Evolutionary conservation across 2,329 filamentous ascomycete species (phyloP), one percentile per base, ranked within the genome.

Genomic region (Penicillium vulpinum): DNA sequence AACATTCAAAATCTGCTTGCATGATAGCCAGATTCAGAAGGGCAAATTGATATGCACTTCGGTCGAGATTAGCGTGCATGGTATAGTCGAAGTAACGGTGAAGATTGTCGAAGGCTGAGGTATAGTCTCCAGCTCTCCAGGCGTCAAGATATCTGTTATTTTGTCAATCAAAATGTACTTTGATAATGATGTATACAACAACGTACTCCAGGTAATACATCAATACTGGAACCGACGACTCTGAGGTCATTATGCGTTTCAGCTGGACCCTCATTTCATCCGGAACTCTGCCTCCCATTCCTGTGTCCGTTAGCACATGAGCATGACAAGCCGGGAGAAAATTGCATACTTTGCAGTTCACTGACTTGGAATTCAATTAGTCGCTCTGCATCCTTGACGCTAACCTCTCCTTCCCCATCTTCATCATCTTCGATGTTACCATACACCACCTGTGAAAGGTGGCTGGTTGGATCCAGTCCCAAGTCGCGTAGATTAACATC

Each of bases 31-130:
- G 83, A 69, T 97, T 97, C 70, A 99, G 87, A 15, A 97, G 78
- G 0, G 94, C 94, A 70, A 97, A 96, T 70, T 97, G 94, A 69
- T 99, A 97, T 67, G 92, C 92, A 5, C 89, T 84, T 24, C 90
- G 87, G 67, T 96, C 90, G 58, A 87, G 81, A 33, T 60, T 67
- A 63, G 87, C 89, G 67, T 94, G 89, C 85, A 95, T 92, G 1
- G 92, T 94, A 74, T 96, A 97, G 73, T 99, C 94, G 67, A 97
- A 99, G 73, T 97, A 99, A 50, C 91, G 88, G 73, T 97, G 92
- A 21, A 99, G 81, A 63, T 88, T 88, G 68, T 99, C 93, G 70
- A 97, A 94, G 0, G 94, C 89, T 0, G 90, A 91, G 13, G 90
- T 87, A 68, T 93, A 95, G 73, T 97, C 92, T 5, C 93, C 93